Conservation (phyloP, 257 asterid genomes). For the Solanum rostratum region DNA sequence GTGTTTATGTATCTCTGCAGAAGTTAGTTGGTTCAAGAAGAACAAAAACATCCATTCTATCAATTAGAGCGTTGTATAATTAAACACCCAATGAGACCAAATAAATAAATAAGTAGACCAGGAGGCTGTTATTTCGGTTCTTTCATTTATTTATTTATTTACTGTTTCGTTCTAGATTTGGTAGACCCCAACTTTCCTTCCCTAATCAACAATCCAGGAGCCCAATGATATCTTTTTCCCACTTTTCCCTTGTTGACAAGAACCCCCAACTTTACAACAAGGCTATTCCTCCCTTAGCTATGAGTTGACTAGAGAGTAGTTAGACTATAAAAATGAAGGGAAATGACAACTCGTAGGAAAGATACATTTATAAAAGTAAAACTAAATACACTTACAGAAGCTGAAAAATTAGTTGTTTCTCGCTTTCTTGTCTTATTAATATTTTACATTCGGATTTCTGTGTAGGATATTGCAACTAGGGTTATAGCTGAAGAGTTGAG, state of each 20-base stretch:
- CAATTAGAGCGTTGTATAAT: not conserved
- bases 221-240: not conserved
- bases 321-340: not conserved
- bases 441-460: not conserved
- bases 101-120: not conserved
- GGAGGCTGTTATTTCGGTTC: not conserved
- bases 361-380: not conserved
- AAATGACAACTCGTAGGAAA: not conserved
- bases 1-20: not conserved
- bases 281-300: not conserved
- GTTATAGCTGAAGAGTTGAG: slow-evolving; percentile 91
- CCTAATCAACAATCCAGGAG: not conserved
- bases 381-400: not conserved
- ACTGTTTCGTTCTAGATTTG: not conserved
- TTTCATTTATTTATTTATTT: not conserved
- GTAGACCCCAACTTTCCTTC: not conserved
- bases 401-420: not conserved
- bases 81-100: not conserved
- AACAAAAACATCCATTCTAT: not conserved
- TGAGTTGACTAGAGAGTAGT: not conserved
- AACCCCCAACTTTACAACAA: not conserved
- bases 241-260: not conserved
- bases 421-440: not conserved
- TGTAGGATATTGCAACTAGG: slow-evolving; percentile 84
- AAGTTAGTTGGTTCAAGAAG: not conserved